Conservation (phyloP, 1,284 basidiomycete genomes). For the Ustilago curta region DNA sequence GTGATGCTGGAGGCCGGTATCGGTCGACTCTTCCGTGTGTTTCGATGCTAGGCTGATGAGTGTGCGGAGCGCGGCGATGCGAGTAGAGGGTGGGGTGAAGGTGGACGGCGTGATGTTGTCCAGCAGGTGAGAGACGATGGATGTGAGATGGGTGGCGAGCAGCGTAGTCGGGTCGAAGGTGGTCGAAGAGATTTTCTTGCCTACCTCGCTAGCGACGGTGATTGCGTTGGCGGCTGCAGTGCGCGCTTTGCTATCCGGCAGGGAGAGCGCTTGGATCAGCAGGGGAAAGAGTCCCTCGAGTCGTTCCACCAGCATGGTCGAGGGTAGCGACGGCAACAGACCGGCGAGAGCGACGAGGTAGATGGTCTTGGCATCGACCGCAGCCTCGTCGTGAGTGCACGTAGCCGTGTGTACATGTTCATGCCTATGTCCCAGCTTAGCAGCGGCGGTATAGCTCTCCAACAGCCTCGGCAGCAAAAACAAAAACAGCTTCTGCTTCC, state of each 20-base stretch:
- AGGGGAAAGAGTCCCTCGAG: slow-evolving; percentile 82
- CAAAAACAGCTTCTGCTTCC: slow-evolving; percentile 86
- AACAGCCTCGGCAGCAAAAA: slow-evolving; percentile 81
- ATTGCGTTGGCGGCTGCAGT: slow-evolving; percentile 84
- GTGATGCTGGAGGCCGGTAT: slow-evolving; percentile 28
- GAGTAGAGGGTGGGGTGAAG: slow-evolving; percentile 73
- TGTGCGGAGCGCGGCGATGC: slow-evolving; percentile 80
- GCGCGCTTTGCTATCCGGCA: slow-evolving; percentile 80
- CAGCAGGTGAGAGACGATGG: slow-evolving; percentile 49
- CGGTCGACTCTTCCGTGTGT: slow-evolving; percentile 75
- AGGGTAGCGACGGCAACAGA: slow-evolving; percentile 83
- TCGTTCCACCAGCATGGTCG: slow-evolving; percentile 70
- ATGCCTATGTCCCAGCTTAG: slow-evolving; percentile 18
- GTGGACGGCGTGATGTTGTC: slow-evolving; percentile 28
- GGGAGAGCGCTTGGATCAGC: slow-evolving; percentile 83
- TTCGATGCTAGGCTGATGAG: slow-evolving; percentile 82
- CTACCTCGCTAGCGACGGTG: slow-evolving; percentile 75
- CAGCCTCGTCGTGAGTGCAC: slow-evolving; percentile 16
- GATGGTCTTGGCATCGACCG: slow-evolving; percentile 74
- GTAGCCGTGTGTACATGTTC: slow-evolving; percentile 9
- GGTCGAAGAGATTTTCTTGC: slow-evolving; percentile 64
- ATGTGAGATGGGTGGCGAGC: slow-evolving; percentile 27
- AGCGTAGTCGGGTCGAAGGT: slow-evolving; percentile 15
- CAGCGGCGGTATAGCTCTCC: slow-evolving; percentile 48
- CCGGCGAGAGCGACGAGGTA: slow-evolving; percentile 87